Base-by-base conservation (phyloP, 495 filamentous ascomycete genomes). In the Cercophora sp. region DNA sequence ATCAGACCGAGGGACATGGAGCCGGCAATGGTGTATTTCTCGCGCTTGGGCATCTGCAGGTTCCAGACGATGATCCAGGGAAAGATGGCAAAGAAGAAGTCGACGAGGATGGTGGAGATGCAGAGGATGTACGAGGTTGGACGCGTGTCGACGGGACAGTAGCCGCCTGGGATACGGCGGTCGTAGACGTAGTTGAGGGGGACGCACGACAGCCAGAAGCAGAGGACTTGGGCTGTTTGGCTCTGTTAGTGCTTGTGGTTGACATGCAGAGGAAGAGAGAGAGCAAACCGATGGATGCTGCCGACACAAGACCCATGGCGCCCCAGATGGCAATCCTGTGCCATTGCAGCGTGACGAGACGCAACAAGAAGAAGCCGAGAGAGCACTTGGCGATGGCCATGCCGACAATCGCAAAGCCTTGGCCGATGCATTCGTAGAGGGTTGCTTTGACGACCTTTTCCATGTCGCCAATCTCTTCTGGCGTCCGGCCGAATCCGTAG, bases 1-100 rank as follows among this genome's bases (percentile, higher is more conserved):
- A 79, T 55, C 51, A 79, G 51, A 10, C 78, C 78, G 3, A 79
- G 57, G 27, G 76, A 73, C 69, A 79, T 75, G 15, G 71, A 67
- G 1, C 60, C 60, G 37, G 70, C 69, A 16, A 80, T 73, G 6
- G 68, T 70, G 35, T 71, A 58, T 45, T 79, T 78, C 24, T 73
- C 75, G 31, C 65, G 63, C 44, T 54, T 61, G 24, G 64, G 62
- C 55, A 80, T 74, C 24, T 79, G 66, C 13, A 79, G 60, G 2
- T 72, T 69, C 72, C 73, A 77, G 5, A 79, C 61, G 11, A 80
- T 62, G 13, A 74, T 55, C 54, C 77, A 72, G 1, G 78, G 78
- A 34, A 72, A 73, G 19, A 60, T 58, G 29, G 66, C 68, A 25
- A 68, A 70, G 64, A 78, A 67, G 54, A 79, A 68, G 60, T 78